Base-by-base conservation (phyloP, 2,329 filamentous ascomycete species). In the Pseudocercospora musae region DNA sequence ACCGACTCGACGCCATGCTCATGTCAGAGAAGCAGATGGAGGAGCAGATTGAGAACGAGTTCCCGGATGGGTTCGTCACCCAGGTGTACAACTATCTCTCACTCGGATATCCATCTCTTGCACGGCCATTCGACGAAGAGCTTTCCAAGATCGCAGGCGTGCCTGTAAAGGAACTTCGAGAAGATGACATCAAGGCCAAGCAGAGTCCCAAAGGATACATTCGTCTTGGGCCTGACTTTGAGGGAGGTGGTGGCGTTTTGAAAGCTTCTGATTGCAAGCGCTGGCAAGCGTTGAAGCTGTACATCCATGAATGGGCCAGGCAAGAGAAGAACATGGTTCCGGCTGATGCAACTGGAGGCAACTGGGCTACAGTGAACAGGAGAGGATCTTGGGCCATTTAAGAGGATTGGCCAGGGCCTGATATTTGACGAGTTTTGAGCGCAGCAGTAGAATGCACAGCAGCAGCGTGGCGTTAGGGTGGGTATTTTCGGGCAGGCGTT, bases 81-180 rank as follows among this genome's bases (percentile, higher is more conserved):
- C 94, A 98, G 76, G 93, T 98, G 7, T 98, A 96, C 82, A 97
- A 98, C 76, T 98, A 98, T 76, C 83, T 98, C 15, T 96, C 92
- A 0, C 84, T 98, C 4, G 94, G 94, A 4, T 97, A 97, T 75
- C 93, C 94, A 2, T 88, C 91, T 33, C 87, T 92, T 71, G 94
- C 93, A 10, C 86, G 89, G 21, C 84, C 86, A 40, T 98, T 91
- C 72, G 94, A 98, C 72, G 84, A 88, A 10, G 94, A 98, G 79
- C 81, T 98, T 20, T 86, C 88, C 69, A 91, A 90, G 73, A 96
- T 97, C 60, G 90, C 88, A 31, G 82, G 84, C 9, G 87, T 96
- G 6, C 74, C 85, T 0, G 73, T 94, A 7, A 80, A 83, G 2
- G 89, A 93, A 59, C 82, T 98, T 50, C 81, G 88, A 66, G 81